Base-by-base conservation (phyloP, 768 basidiomycete genomes). In the Collybia nuda region DNA sequence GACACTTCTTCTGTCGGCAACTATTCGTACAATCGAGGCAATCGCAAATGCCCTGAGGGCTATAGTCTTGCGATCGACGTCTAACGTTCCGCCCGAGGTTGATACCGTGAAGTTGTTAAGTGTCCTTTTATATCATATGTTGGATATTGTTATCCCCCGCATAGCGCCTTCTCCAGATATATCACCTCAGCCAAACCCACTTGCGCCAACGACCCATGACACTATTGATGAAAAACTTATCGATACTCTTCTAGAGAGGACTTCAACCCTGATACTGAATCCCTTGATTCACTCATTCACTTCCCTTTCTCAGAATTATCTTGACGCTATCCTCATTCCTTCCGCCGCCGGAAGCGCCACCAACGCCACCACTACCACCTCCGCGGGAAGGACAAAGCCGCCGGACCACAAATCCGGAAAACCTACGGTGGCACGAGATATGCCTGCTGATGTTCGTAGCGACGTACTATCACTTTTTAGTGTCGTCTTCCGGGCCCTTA, bases 21-120 rank as follows among this genome's bases (percentile, higher is more conserved):
- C 65, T 26, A 54, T 56, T 19, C 70, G 68, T 7, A 55, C 61
- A 17, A 49, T 73, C 9, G 63, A 70, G 35, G 61, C 65, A 5
- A 35, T 71, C 49, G 59, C 56, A 17, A 47, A 41, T 42, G 39
- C 50, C 48, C 55, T 51, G 19, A 40, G 44, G 43, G 39, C 26
- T 48, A 26, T 61, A 22, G n/a, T 59, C 5, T 48, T 18, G 12
- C 44, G 11, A n/a, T 32, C 23, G 29, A n/a, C 37, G 4, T 21
- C 35, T 3, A 37, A 35, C 26, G 6, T 19, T 15, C 17, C 46
- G 44, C 50, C 58, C 50, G 52, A 62, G 53, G 15, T 42, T n/a
- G 41, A 55, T 8, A 50, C 56, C 21, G 40, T 72, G 43, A 49
- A 62, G 40, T 57, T 52, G 19, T 21, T 68, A 26, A 52, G 46